A percentile compares a stretch with the other conserved stretches of the same genome.
Evolutionary conservation across 108 stramenopile genomes (phyloP).

Genomic region (Aurantiochytrium sp.): DNA sequence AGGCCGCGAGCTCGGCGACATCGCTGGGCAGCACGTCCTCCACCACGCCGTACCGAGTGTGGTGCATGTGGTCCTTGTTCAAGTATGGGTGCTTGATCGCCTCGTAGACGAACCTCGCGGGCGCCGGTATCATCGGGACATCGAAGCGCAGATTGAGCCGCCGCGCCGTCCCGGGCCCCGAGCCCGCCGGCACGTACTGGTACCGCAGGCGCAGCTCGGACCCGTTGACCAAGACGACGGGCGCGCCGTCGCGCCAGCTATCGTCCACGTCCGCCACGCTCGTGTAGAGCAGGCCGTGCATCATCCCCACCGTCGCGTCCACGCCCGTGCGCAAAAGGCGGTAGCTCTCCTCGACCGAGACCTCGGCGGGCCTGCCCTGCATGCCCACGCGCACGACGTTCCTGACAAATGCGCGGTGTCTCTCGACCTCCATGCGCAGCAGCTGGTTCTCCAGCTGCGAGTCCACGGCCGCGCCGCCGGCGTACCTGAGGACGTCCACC

Average conservation of each 20-base stretch:
- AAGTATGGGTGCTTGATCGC: not conserved
- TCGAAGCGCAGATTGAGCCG: not conserved
- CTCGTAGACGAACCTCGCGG: not conserved
- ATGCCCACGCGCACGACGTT: not conserved
- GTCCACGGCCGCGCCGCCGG: constrained; percentile 9
- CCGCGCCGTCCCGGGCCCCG: not conserved
- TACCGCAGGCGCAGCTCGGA: not conserved
- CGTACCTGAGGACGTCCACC: not conserved
- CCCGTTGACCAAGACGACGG: not conserved
- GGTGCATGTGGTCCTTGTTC: not conserved
- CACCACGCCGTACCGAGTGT: not conserved
- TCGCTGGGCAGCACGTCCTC: not conserved
- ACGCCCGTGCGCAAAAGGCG: constrained; percentile 1
- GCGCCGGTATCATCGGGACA: not conserved
- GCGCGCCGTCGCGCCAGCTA: not conserved
- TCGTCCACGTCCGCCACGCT: not conserved
- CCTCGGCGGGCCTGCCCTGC: not conserved
- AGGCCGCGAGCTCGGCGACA: not conserved
- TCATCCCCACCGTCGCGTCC: not conserved
- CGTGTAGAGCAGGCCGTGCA: not conserved
- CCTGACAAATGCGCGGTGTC: not conserved
- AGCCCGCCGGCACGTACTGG: not conserved
- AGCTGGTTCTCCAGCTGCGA: not conserved
- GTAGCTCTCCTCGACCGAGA: not conserved
- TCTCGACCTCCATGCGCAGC: not conserved